Percentiles rank a stretch among this genome's conserved stretches.
Conservation (phyloP, 805 yeast genomes). For the Cyberlindnera suaveolens region DNA sequence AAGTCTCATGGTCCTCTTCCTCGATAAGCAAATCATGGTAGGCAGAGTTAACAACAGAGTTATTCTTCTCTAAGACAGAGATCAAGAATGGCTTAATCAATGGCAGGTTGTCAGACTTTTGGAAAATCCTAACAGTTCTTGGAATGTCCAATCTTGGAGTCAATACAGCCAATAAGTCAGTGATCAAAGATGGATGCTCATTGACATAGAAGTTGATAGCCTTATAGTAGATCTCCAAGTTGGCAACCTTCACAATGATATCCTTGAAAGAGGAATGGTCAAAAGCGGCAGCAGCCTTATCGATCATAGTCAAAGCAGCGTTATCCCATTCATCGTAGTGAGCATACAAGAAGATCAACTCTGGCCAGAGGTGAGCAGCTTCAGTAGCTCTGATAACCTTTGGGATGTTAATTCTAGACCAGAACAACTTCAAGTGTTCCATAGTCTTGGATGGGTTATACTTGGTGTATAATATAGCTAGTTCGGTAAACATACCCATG, state of each 20-base stretch:
- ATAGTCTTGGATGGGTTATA: slow-evolving; percentile 84
- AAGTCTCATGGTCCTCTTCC: slow-evolving; percentile 91
- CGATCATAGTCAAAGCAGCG: slow-evolving; percentile 95
- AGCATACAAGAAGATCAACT: slow-evolving; percentile 90
- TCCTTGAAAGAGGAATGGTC: slow-evolving; percentile 95
- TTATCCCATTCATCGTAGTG: slow-evolving; percentile 99
- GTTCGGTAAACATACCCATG: slow-evolving; percentile 99
- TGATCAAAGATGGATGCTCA: slow-evolving; percentile 86
- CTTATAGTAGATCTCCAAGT: slow-evolving; percentile 93
- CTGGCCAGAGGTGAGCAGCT: slow-evolving; percentile 92
- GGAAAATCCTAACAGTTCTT: slow-evolving; percentile 90
- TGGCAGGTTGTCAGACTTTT: slow-evolving; percentile 93
- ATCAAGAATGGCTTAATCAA: slow-evolving; percentile 92
- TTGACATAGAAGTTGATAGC: slow-evolving; percentile 92
- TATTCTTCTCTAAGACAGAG: slow-evolving; percentile 84
- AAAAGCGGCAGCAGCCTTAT: slow-evolving; percentile 85
- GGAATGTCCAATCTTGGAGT: slow-evolving; percentile 89
- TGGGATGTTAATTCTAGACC: slow-evolving; percentile 98
- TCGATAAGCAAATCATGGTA: slow-evolving; percentile 93
- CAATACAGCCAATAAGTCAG: slow-evolving; percentile 78
- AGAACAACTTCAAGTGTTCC: slow-evolving; percentile 95
- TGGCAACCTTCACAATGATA: slow-evolving; percentile 88
- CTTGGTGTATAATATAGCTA: slow-evolving; percentile 85
- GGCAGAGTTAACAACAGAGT: slow-evolving; percentile 87
- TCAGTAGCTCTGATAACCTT: slow-evolving; percentile 94